phyloP scores from a whole-genome alignment of 352 stramenopile genomes.

The Thalassiosira mediterranea region DNA sequence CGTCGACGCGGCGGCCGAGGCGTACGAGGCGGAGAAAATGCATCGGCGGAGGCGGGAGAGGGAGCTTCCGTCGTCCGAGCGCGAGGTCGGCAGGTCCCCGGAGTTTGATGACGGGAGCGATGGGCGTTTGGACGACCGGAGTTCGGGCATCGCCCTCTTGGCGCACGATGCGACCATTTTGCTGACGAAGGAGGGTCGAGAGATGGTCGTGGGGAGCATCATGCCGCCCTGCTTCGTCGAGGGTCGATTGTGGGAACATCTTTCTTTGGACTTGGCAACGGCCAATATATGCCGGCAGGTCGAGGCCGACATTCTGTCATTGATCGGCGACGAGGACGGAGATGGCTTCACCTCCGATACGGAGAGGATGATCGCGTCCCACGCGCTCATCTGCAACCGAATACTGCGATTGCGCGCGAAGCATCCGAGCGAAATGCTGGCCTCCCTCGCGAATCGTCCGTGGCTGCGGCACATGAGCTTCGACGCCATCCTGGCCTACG shows the following conservation, averaged over 20 bases:
- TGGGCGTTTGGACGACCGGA: too few relatives aligned
- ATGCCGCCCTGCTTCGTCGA: too few relatives aligned
- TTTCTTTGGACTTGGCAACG: background rate
- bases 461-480: slow-evolving; percentile 80
- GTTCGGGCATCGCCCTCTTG: slow-evolving; percentile 4
- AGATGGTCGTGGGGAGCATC: slow-evolving; percentile 32
- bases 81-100: background rate
- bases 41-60: slow-evolving; percentile 46
- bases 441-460: slow-evolving; percentile 32
- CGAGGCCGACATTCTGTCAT: slow-evolving; percentile 41
- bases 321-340: too few relatives aligned
- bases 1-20: slow-evolving; percentile 64
- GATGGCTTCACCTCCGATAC: slow-evolving; percentile 56
- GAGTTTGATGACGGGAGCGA: too few relatives aligned
- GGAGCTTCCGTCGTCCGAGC: background rate
- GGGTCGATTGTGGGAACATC: slow-evolving; percentile 7
- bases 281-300: slow-evolving; percentile 13
- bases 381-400: slow-evolving; percentile 54
- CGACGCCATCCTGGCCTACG: slow-evolving; percentile 73
- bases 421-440: slow-evolving; percentile 24
- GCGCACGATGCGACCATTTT: slow-evolving; percentile 52
- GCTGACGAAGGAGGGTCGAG: slow-evolving; percentile 41
- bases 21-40: slow-evolving; percentile 64
- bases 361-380: slow-evolving; percentile 62
- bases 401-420: slow-evolving; percentile 52